Conservation (phyloP, 2,329 filamentous ascomycete genomes). For the Alternaria sp. region DNA sequence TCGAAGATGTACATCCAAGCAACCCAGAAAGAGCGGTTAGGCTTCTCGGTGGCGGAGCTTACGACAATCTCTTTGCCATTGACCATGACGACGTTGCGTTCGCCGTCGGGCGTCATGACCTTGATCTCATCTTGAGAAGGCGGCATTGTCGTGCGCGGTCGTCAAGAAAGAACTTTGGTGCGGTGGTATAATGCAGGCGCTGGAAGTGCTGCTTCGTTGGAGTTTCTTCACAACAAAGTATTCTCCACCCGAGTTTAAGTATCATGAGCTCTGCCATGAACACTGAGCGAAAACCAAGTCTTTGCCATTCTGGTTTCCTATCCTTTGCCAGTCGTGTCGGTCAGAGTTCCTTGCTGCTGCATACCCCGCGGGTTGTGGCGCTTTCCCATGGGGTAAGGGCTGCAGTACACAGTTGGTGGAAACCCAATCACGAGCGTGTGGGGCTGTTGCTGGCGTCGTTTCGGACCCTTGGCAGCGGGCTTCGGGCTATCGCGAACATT, state of each 20-base stretch:
- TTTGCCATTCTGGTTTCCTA: not conserved
- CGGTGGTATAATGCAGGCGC: not conserved
- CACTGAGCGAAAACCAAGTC: not conserved
- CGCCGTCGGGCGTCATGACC: not conserved
- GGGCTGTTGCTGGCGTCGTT: constrained; percentile 3
- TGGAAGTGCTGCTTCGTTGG: not conserved
- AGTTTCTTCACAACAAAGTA: not conserved
- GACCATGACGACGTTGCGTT: constrained; percentile 15
- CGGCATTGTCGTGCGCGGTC: not conserved
- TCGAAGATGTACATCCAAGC: constrained; percentile 34
- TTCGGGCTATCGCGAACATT: constrained; percentile 12
- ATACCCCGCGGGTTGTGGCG: constrained; percentile 11
- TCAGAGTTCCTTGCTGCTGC: not conserved
- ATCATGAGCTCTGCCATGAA: not conserved
- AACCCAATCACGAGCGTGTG: constrained; percentile 12
- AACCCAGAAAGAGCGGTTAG: constrained; percentile 21
- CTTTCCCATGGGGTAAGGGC: constrained; percentile 10
- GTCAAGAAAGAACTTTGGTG: not conserved
- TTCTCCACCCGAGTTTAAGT: not conserved
- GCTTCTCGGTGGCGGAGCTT: constrained; percentile 31
- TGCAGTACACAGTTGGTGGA: not conserved
- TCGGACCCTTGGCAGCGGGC: constrained; percentile 27
- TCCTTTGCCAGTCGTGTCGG: not conserved
- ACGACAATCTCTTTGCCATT: constrained; percentile 27
- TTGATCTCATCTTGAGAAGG: not conserved